These are phyloP conservation scores for Venturia pyrina DNA, from an alignment of 2,329 filamentous ascomycete species.

Conservation along the genomic window DNA sequence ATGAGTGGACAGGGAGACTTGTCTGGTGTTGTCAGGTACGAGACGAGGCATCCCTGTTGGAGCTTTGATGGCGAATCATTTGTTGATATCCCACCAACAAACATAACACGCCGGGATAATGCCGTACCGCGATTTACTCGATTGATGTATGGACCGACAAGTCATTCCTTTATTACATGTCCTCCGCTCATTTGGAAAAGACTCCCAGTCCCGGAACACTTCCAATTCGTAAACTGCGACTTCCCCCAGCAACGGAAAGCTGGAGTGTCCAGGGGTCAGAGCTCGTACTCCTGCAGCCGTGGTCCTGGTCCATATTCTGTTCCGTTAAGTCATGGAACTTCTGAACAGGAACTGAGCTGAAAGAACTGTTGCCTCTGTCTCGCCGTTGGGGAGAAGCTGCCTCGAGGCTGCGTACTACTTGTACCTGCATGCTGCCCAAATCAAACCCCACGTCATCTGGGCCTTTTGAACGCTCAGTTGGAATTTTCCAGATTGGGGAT, in stretches of 20 bases:
- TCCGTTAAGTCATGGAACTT: neutral
- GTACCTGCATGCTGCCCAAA: neutral
- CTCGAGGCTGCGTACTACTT: neutral
- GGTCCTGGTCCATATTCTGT: neutral
- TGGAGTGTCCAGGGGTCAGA: neutral
- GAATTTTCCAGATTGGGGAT: neutral
- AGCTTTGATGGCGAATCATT: neutral
- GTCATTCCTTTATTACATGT: neutral
- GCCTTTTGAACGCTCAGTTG: neutral
- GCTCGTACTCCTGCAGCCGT: neutral
- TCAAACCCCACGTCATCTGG: neutral
- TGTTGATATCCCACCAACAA: neutral
- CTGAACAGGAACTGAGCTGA: neutral
- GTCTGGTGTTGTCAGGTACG: neutral
- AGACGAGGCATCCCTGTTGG: constrained; percentile 2
- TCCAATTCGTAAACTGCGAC: neutral
- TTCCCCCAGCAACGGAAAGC: constrained; percentile 3
- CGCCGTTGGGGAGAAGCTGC: neutral
- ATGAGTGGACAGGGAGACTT: neutral
- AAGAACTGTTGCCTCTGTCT: neutral
- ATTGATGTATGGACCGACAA: neutral
- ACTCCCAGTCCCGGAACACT: neutral
- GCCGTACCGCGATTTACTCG: neutral
- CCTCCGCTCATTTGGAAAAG: neutral
- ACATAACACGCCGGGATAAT: neutral